Evolutionary conservation across 2,329 filamentous ascomycete genomes (phyloP).

Genomic region (Emergomyces pasteurianus): DNA sequence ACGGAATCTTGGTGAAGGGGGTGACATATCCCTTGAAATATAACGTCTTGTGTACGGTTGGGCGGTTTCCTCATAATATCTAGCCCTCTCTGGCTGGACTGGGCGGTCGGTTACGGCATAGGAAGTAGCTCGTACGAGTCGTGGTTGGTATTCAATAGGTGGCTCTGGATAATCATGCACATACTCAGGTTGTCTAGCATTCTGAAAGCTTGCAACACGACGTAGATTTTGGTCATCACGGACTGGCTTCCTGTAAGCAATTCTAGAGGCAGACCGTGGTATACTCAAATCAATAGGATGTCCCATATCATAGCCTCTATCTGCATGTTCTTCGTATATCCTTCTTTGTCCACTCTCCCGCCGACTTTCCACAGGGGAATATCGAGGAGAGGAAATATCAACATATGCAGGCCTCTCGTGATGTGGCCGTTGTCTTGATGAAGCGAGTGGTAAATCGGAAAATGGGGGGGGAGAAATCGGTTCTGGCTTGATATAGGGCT

Average conservation of each 20-base stretch:
- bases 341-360: conserved; percentile 20
- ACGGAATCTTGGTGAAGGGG: conserved; percentile 24
- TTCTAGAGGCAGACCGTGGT: conserved; percentile 29
- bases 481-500: conserved; percentile 50
- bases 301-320: conserved; percentile 15
- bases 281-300: conserved; percentile 21
- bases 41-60: conserved; percentile 23
- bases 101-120: conserved; percentile 30
- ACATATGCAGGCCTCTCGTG: conserved; percentile 38
- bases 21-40: conserved; percentile 26
- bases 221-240: conserved; percentile 36
- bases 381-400: conserved; percentile 31
- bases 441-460: conserved; percentile 29
- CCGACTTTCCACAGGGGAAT: conserved; percentile 24
- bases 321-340: conserved; percentile 26
- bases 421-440: conserved; percentile 20
- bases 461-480: conserved; percentile 50
- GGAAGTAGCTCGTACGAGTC: conserved; percentile 25
- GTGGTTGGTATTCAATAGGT: conserved; percentile 26
- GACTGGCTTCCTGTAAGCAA: conserved; percentile 24
- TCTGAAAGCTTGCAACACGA: conserved; percentile 36
- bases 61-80: conserved; percentile 29
- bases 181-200: conserved; percentile 31
- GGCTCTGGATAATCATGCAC: conserved; percentile 33
- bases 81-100: conserved; percentile 22